These are phyloP conservation scores for Ramichloridium luteum DNA, from an alignment of 2,329 filamentous ascomycete species.

Conservation along the genomic window DNA sequence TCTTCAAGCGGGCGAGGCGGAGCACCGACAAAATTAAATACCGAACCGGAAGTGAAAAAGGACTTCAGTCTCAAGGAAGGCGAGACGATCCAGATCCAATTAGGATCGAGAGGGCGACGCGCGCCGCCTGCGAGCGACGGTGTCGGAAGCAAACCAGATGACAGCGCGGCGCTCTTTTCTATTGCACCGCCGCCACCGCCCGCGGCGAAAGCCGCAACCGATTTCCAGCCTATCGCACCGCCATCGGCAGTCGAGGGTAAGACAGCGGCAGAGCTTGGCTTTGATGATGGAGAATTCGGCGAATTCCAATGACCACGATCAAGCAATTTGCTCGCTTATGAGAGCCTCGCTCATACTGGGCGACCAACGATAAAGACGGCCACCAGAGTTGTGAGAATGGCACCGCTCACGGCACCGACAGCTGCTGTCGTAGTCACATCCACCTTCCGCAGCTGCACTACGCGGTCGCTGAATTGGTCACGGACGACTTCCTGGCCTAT, in stretches of 20 bases:
- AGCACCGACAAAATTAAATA: conserved; percentile 23
- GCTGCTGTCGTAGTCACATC: conserved; percentile 35
- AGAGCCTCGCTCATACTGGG: too few relatives aligned
- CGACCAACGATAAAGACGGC: too few relatives aligned
- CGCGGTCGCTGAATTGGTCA: conserved; percentile 32
- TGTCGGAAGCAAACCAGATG: conserved; percentile 30
- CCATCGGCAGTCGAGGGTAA: conserved; percentile 37
- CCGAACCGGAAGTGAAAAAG: conserved; percentile 45
- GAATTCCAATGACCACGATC: conserved; percentile 50
- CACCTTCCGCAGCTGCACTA: conserved; percentile 33
- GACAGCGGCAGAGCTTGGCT: conserved; percentile 53
- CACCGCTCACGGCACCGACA: conserved; percentile 33
- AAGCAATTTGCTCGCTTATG: too few relatives aligned
- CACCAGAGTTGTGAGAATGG: conserved; percentile 24
- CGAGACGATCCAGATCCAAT: conserved; percentile 74
- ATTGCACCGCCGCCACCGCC: conserved; percentile 65
- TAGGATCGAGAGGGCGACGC: conserved; percentile 47
- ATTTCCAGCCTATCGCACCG: conserved; percentile 55
- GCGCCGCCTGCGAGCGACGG: conserved; percentile 19
- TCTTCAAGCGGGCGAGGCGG: conserved; percentile 48
- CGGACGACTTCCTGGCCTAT: conserved; percentile 12
- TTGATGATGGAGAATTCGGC: conserved; percentile 80
- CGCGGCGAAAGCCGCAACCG: conserved; percentile 29
- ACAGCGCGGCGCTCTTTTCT: conserved; percentile 48
- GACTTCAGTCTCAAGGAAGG: conserved; percentile 83